Percentiles rank a stretch among this genome's conserved stretches.
Conservation (phyloP, 2,329 filamentous ascomycete genomes). For the Sclerotinia subarctica region DNA sequence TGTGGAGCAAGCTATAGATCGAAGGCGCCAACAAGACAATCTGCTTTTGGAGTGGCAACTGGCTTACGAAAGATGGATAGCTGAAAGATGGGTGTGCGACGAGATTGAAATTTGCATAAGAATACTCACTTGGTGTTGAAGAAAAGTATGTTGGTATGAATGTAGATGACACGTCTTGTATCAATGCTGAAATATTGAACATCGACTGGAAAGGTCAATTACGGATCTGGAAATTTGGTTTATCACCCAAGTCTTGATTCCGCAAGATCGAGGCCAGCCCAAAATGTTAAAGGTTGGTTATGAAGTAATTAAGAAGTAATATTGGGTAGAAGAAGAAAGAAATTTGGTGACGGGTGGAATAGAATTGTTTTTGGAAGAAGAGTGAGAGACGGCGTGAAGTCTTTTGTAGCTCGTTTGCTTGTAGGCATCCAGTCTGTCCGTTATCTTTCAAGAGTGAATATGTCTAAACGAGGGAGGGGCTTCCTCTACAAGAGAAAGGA, state of each 20-base stretch:
- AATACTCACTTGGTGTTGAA: neutral
- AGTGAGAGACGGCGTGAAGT: neutral
- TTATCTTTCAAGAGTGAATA: neutral
- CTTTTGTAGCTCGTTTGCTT: neutral
- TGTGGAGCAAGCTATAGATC: too few species aligned
- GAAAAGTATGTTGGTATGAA: neutral
- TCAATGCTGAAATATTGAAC: neutral
- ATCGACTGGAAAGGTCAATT: neutral
- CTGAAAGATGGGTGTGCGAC: neutral
- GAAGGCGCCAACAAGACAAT: neutral
- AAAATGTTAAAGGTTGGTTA: neutral
- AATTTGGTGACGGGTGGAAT: neutral
- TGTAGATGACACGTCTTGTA: neutral
- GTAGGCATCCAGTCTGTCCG: neutral
- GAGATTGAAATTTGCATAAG: too few species aligned
- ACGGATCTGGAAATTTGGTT: neutral
- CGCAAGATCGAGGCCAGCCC: neutral
- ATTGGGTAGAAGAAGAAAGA: neutral
- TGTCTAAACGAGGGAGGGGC: neutral
- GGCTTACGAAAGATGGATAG: neutral
- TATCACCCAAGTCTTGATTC: neutral
- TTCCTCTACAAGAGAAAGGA: neutral
- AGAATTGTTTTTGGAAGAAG: slow-evolving; percentile 1
- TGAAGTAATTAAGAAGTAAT: neutral
- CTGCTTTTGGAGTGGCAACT: too few species aligned